Evolutionary conservation across 1,284 basidiomycete species (phyloP).

Genomic region (Fomes fomentarius): DNA sequence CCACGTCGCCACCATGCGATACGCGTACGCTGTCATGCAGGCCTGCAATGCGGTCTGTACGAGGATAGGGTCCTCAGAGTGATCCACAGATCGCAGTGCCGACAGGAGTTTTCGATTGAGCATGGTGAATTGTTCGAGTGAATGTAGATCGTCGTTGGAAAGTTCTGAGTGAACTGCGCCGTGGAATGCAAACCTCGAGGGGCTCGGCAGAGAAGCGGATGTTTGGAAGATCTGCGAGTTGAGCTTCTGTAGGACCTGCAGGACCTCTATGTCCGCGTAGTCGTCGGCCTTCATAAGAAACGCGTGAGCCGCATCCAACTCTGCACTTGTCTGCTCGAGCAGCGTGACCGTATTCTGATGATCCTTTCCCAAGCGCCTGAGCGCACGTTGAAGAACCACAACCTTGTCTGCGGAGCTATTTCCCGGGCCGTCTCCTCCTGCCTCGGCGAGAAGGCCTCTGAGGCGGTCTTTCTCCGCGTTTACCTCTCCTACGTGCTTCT

Average conservation of each 20-base stretch:
- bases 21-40: constrained; percentile 44
- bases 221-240: constrained; percentile 54
- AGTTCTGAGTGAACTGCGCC: too few species aligned
- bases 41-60: constrained; percentile 57
- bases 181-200: too few species aligned
- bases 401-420: not conserved
- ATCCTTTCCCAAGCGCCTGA: constrained; percentile 4
- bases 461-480: not conserved
- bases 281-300: constrained; percentile 50
- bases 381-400: not conserved
- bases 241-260: constrained; percentile 44
- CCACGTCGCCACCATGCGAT: constrained; percentile 55
- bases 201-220: not conserved
- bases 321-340: constrained; percentile 43
- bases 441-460: not conserved
- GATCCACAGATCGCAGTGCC: constrained; percentile 37
- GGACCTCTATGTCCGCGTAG: constrained; percentile 50
- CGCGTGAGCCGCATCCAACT: constrained; percentile 46
- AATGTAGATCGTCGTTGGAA: too few species aligned
- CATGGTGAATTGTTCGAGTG: constrained; percentile 39
- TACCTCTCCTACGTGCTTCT: not conserved
- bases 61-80: constrained; percentile 46
- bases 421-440: constrained; percentile 3
- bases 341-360: constrained; percentile 20
- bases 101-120: constrained; percentile 40